phyloP scores from a whole-genome alignment of 164 flowering plant species.

The Hamamelis virginiana region DNA sequence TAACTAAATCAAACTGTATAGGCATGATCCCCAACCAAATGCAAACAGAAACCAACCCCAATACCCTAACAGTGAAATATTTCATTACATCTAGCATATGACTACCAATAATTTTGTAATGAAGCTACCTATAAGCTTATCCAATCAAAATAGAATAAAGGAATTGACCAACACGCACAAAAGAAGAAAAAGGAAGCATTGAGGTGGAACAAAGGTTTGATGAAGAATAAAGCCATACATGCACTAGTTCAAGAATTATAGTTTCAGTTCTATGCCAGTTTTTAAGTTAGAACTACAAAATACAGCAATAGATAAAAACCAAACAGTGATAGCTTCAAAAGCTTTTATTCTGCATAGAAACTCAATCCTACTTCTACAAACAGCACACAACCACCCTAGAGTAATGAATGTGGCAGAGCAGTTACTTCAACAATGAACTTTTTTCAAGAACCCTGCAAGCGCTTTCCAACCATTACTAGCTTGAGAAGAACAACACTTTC shows the following conservation, averaged over 20 bases:
- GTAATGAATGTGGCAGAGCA: background rate
- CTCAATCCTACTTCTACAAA: constrained; percentile 21
- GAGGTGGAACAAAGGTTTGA: background rate
- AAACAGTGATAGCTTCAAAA: constrained; percentile 16
- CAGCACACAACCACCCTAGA: constrained; percentile 9
- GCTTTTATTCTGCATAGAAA: constrained; percentile 21
- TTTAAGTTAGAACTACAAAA: constrained; percentile 10
- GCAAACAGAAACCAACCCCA: no score
- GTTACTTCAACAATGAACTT: background rate
- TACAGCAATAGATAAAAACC: constrained; percentile 7
- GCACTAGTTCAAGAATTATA: constrained; percentile 12
- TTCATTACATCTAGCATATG: no score
- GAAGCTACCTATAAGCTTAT: no score
- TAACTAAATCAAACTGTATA: no score
- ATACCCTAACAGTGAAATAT: no score
- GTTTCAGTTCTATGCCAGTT: constrained; percentile 8
- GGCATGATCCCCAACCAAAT: no score
- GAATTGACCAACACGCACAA: background rate
- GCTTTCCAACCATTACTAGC: constrained; percentile 8
- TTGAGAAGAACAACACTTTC: background rate
- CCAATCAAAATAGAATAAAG: no score
- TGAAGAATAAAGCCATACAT: constrained; percentile 11
- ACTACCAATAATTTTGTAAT: no score
- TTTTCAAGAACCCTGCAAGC: constrained; percentile 3
- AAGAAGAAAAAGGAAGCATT: background rate